phyloP scores from a whole-genome alignment of 305 asterid species.

The Fraxinus xanthoxyloides region DNA sequence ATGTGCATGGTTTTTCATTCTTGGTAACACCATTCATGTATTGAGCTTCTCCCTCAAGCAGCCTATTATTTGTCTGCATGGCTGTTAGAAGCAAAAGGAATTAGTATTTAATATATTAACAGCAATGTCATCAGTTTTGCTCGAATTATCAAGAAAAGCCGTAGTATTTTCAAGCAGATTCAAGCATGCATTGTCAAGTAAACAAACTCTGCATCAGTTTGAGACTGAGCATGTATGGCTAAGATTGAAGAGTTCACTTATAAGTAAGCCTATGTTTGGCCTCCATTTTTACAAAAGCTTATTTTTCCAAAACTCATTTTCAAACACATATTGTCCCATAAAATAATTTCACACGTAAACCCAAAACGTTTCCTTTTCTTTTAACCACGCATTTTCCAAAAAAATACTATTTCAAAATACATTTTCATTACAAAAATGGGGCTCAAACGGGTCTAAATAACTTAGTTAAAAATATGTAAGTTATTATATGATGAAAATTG shows the following conservation, averaged over 20 bases:
- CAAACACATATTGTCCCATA: too few relatives aligned
- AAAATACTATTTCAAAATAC: too few relatives aligned
- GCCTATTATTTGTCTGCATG: conserved; percentile 31
- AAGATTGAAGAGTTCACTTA: not conserved
- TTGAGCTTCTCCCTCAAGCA: conserved; percentile 34
- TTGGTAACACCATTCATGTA: conserved; percentile 29
- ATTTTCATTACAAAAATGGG: too few relatives aligned
- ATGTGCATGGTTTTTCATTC: conserved; percentile 47
- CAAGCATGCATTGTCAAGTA: not conserved
- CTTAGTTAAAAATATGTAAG: not conserved
- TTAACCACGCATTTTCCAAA: too few relatives aligned
- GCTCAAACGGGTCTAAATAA: not conserved
- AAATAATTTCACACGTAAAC: too few relatives aligned
- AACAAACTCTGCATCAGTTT: not conserved
- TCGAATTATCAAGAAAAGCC: not conserved
- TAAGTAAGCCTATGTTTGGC: not conserved
- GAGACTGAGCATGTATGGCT: not conserved
- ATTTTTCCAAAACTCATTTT: too few relatives aligned
- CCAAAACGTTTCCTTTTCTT: too few relatives aligned
- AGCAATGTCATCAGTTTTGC: not conserved
- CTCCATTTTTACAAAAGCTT: too few relatives aligned
- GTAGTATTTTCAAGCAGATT: not conserved
- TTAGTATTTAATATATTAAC: not conserved
- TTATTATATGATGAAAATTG: not conserved
- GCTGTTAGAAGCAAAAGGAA: conserved; percentile 38